Conservation (phyloP, 2,329 filamentous ascomycete species). For the Calycina marina region DNA sequence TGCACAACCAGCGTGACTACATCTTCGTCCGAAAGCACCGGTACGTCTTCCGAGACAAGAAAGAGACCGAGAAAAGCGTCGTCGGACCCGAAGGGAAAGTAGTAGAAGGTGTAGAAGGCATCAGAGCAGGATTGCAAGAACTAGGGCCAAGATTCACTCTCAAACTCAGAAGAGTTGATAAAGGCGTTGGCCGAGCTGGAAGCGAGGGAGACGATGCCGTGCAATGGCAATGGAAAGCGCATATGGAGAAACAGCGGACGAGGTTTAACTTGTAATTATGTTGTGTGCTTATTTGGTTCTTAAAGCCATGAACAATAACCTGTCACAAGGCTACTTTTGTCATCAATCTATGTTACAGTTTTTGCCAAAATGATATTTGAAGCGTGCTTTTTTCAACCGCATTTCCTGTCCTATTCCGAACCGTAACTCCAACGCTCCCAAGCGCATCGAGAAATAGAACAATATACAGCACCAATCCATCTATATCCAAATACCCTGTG, state of each 20-base stretch:
- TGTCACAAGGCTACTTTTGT: too few relatives aligned
- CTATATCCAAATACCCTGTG: too few relatives aligned
- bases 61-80: constrained; percentile 74
- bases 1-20: constrained; percentile 93
- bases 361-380: too few relatives aligned
- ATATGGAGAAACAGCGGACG: constrained; percentile 88
- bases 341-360: too few relatives aligned
- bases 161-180: constrained; percentile 82
- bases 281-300: too few relatives aligned
- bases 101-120: constrained; percentile 70
- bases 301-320: too few relatives aligned
- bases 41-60: constrained; percentile 86
- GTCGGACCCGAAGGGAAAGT: constrained; percentile 68
- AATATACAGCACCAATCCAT: too few relatives aligned
- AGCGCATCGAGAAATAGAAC: too few relatives aligned
- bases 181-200: constrained; percentile 60
- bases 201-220: constrained; percentile 34
- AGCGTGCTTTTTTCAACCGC: too few relatives aligned
- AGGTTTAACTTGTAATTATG: constrained; percentile 73
- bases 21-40: constrained; percentile 85
- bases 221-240: constrained; percentile 90
- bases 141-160: constrained; percentile 71
- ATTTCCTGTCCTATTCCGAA: too few relatives aligned
- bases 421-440: too few relatives aligned
- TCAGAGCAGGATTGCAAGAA: constrained; percentile 81